Conservation (phyloP, 495 filamentous ascomycete species). For the Penicillium parvum region DNA sequence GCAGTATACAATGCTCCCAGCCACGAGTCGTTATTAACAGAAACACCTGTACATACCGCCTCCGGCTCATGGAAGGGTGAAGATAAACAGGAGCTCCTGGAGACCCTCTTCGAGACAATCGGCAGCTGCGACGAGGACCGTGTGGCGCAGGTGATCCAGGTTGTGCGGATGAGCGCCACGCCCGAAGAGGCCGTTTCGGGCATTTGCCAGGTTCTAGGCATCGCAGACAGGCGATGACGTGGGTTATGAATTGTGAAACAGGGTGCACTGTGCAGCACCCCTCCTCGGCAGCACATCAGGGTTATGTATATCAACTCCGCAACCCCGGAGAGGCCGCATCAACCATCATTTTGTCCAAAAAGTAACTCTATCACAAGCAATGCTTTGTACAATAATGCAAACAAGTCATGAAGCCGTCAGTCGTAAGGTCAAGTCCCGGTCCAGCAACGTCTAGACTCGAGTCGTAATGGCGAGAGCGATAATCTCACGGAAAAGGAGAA, state of each 20-base stretch:
- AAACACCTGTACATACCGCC: conserved; percentile 1
- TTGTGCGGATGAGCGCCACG: conserved; percentile 27
- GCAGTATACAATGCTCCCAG: not conserved
- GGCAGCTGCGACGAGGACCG: conserved; percentile 27
- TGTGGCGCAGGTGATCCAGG: conserved; percentile 26
- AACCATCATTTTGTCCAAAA: too few relatives aligned
- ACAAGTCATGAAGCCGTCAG: conserved; percentile 13
- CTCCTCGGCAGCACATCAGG: too few relatives aligned
- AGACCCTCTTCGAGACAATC: conserved; percentile 31
- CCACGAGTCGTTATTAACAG: conserved; percentile 1
- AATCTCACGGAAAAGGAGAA: too few relatives aligned
- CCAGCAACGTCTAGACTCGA: not conserved
- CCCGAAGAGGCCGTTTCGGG: conserved; percentile 34
- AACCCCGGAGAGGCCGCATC: too few relatives aligned
- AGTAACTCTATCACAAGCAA: conserved; percentile 6
- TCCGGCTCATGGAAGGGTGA: conserved; percentile 21
- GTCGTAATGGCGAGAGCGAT: not conserved
- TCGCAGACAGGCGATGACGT: conserved; percentile 7
- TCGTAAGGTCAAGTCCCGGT: conserved; percentile 5
- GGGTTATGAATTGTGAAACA: too few relatives aligned
- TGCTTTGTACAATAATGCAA: conserved; percentile 11
- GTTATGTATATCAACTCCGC: too few relatives aligned
- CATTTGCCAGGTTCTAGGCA: conserved; percentile 27
- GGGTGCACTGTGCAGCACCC: too few relatives aligned
- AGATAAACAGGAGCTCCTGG: conserved; percentile 25